A percentile compares a stretch with the other conserved stretches of the same genome.
Conservation (phyloP, 371 early-diverging fungal species). For the Hamiltosporidium tvaerminnensis region DNA sequence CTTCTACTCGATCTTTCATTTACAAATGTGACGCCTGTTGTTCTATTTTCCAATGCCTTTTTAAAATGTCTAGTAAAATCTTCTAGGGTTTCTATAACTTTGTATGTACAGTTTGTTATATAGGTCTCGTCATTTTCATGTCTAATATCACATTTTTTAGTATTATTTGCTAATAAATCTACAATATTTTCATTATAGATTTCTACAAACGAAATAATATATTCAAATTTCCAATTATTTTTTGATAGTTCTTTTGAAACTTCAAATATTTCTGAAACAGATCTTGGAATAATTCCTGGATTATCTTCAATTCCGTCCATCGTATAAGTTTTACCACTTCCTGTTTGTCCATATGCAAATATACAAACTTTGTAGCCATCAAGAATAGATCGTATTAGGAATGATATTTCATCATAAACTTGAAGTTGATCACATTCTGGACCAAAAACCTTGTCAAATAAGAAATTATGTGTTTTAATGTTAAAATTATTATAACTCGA, state of each 20-base stretch:
- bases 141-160: slow-evolving; percentile 2
- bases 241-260: slow-evolving; percentile 58
- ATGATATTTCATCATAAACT: slow-evolving; percentile 78
- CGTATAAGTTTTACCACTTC: slow-evolving; percentile 72
- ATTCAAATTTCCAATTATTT: slow-evolving; percentile 68
- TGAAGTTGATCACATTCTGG: slow-evolving; percentile 60
- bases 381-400: slow-evolving; percentile 74
- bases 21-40: slow-evolving; percentile 71
- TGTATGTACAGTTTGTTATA: slow-evolving; percentile 4
- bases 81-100: slow-evolving; percentile 56
- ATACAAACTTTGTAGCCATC: slow-evolving; percentile 94
- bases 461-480: slow-evolving; percentile 24
- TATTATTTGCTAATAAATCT: slow-evolving; percentile 61
- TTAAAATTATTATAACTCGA: not conserved
- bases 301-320: slow-evolving; percentile 59
- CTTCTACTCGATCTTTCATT: slow-evolving; percentile 81
- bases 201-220: slow-evolving; percentile 71
- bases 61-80: slow-evolving; percentile 60
- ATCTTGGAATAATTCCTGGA: slow-evolving; percentile 73
- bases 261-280: slow-evolving; percentile 66
- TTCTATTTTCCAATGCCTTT: slow-evolving; percentile 64
- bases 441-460: slow-evolving; percentile 59
- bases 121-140: slow-evolving; percentile 2
- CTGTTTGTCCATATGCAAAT: slow-evolving; percentile 98
- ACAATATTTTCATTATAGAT: slow-evolving; percentile 83